A percentile compares a stretch with the other conserved stretches of the same genome.
Conservation (phyloP, 2,329 filamentous ascomycete genomes). For the Xylariaceae sp. region DNA sequence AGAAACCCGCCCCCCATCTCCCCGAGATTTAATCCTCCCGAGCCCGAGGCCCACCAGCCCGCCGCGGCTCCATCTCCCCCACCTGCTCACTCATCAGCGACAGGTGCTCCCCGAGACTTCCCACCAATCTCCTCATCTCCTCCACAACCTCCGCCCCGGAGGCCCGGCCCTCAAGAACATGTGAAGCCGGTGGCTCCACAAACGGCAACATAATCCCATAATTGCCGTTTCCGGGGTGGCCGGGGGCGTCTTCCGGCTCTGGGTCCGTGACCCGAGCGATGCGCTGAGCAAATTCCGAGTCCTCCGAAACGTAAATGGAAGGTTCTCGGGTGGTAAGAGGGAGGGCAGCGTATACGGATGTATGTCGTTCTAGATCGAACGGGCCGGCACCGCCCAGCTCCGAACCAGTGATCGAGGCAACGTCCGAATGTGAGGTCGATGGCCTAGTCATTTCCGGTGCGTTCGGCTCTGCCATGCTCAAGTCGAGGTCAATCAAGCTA, state of each 20-base stretch:
- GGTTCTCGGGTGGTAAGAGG: slow-evolving; percentile 56
- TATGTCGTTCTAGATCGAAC: slow-evolving; percentile 69
- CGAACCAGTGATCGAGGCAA: slow-evolving; percentile 61
- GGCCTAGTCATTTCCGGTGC: slow-evolving; percentile 56
- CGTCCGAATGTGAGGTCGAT: slow-evolving; percentile 67
- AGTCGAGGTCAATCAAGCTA: slow-evolving; percentile 61
- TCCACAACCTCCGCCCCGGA: slow-evolving; percentile 58
- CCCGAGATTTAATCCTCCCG: slow-evolving; percentile 13
- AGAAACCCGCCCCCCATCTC: not conserved
- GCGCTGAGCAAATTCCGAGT: slow-evolving; percentile 55
- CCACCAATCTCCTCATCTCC: slow-evolving; percentile 58
- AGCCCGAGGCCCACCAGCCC: slow-evolving; percentile 27
- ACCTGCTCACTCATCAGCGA: slow-evolving; percentile 54
- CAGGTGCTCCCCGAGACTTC: slow-evolving; percentile 57
- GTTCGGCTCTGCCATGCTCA: slow-evolving; percentile 59
- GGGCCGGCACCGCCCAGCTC: slow-evolving; percentile 63
- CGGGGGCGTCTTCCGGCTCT: slow-evolving; percentile 15
- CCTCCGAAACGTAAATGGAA: slow-evolving; percentile 67
- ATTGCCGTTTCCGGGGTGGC: slow-evolving; percentile 9
- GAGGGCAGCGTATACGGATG: slow-evolving; percentile 58
- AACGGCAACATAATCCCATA: slow-evolving; percentile 42
- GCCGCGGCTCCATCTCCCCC: slow-evolving; percentile 46
- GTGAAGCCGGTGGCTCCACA: slow-evolving; percentile 55
- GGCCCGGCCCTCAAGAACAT: slow-evolving; percentile 62
- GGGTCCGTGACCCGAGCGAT: slow-evolving; percentile 29